Base-by-base conservation (phyloP, 352 stramenopile species). In the Saprolegnia diclina region DNA sequence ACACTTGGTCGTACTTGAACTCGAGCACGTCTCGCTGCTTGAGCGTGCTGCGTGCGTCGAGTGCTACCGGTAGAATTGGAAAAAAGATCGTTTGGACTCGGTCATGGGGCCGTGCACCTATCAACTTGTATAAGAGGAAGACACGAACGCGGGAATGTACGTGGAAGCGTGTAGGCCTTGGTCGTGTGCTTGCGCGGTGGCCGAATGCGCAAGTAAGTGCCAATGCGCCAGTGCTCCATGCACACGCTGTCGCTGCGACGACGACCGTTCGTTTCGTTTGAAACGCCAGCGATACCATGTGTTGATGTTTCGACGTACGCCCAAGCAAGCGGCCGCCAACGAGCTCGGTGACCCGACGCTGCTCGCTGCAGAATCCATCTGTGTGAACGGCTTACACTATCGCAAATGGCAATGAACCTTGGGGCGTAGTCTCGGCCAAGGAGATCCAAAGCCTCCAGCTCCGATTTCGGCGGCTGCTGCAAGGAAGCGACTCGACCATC, bases 161-260 rank as follows among this genome's bases (percentile, higher is more conserved):
- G 44, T 37, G 19, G 18, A 4, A 22, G 18, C 16, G 62, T 61
- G 56, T 64, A 71, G 5, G 45, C 56, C 19, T 73, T 72, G 45
- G 61, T 40, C 16, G 48, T 24, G 13, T 88, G 79, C 40, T 86
- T 77, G 35, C 82, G 77, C 29, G 80, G 77, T 29, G 84, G 84
- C 11, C 84, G 82, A 53, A 92, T 76, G 26, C 84, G 76, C 53
- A 82, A 80, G 53, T 85, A 92, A 56, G 84, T 92, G 59, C 77
- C 84, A 72, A 91, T 92, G 64, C 81, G 74, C 81, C 84, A 92
- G 73, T 87, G 89, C 56, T 89, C 76, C 80, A 87, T 89, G n/a
- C n/a, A n/a, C n/a, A n/a, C n/a, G n/a, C n/a, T n/a, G 40, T 57
- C 14, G 14, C 24, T 32, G 57, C n/a, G 16, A 2, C 10, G 48